Evolutionary conservation across 345 rosid genomes (phyloP).

Genomic region (Acer yangbiense): DNA sequence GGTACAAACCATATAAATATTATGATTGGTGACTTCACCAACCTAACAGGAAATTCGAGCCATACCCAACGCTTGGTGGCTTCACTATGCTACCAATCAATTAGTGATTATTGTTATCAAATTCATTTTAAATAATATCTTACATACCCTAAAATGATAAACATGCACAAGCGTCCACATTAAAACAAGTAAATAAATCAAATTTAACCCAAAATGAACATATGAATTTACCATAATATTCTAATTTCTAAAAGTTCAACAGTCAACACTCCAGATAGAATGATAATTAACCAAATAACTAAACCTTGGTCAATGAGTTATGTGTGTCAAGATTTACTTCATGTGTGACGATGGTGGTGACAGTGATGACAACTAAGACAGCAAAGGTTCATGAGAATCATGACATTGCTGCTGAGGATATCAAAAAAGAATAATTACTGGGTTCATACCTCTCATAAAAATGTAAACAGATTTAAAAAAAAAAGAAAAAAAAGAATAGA

Average conservation of each 20-base stretch:
- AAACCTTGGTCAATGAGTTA: neutral
- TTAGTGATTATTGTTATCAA: neutral
- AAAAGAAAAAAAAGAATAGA: neutral
- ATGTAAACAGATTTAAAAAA: neutral
- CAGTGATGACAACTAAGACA: too few species aligned
- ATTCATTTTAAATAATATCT: neutral
- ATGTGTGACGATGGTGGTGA: too few species aligned
- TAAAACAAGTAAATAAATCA: neutral
- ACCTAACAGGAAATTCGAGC: too few species aligned
- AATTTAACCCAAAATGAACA: neutral
- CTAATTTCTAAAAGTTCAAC: neutral
- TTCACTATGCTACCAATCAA: too few species aligned
- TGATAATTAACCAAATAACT: neutral
- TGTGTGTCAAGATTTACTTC: neutral
- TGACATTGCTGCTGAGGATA: neutral
- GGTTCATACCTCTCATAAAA: neutral
- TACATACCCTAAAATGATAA: neutral
- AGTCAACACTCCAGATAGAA: too few species aligned
- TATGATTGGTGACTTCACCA: too few species aligned
- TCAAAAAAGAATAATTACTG: neutral
- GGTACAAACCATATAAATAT: too few species aligned
- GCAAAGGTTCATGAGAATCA: too few species aligned
- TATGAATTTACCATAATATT: neutral
- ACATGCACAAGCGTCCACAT: neutral
- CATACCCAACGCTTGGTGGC: too few species aligned